Evolutionary conservation across 2,329 filamentous ascomycete species (phyloP).

Genomic region (Gremmenia infestans): DNA sequence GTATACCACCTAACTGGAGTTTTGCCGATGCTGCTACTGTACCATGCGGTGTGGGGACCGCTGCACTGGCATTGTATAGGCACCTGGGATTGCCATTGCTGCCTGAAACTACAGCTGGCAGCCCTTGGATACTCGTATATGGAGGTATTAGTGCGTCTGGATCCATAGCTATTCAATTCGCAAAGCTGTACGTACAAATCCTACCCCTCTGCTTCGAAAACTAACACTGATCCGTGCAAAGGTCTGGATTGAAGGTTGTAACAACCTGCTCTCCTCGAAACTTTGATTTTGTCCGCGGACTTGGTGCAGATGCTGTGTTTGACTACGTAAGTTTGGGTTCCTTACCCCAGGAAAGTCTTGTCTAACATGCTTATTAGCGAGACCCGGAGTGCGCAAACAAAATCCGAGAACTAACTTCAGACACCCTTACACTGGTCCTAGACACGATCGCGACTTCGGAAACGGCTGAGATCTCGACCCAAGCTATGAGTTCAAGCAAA

Average conservation of each 20-base stretch:
- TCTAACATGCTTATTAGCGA: conserved; percentile 16
- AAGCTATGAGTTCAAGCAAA: conserved; percentile 14
- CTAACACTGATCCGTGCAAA: conserved; percentile 4
- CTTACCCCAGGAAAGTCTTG: not conserved
- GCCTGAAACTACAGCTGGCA: conserved; percentile 11
- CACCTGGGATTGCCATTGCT: conserved; percentile 23
- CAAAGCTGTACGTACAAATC: conserved; percentile 32
- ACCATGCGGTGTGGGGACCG: conserved; percentile 10
- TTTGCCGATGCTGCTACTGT: conserved; percentile 39
- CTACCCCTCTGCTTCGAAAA: no score
- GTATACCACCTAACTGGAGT: conserved; percentile 39
- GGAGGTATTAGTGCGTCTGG: conserved; percentile 45
- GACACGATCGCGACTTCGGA: conserved; percentile 18
- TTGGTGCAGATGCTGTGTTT: conserved; percentile 44
- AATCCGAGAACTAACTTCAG: conserved; percentile 40
- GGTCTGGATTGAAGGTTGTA: conserved; percentile 32
- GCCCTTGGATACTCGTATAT: conserved; percentile 38
- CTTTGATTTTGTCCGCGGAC: conserved; percentile 39
- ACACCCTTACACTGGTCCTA: conserved; percentile 25
- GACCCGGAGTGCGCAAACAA: conserved; percentile 36
- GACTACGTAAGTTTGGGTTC: conserved; percentile 36
- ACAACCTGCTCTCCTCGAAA: conserved; percentile 43
- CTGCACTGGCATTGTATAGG: conserved; percentile 15
- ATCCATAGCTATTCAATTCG: conserved; percentile 42
- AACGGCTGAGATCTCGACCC: conserved; percentile 15